Conservation (phyloP, 2,329 filamentous ascomycete genomes). For the Ascochyta koolunga region DNA sequence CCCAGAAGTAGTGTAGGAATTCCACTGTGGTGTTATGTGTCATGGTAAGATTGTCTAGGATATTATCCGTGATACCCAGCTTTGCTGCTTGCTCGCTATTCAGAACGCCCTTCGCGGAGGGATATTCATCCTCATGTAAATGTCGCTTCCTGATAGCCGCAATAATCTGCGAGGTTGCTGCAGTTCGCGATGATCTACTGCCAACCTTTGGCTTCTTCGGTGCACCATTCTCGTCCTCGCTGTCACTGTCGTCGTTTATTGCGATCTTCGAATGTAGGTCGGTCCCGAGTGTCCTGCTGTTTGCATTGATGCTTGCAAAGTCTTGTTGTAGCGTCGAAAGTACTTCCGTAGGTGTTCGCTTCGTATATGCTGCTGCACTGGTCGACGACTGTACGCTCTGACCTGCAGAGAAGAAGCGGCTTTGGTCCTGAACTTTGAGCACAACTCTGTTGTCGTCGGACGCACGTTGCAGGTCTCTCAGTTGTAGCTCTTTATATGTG, state of each 20-base stretch:
- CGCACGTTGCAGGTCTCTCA: constrained; percentile 80
- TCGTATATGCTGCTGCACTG: constrained; percentile 65
- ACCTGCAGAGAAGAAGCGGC: constrained; percentile 72
- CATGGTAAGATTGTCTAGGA: constrained; percentile 68
- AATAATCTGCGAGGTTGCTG: constrained; percentile 70
- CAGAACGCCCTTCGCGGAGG: constrained; percentile 29
- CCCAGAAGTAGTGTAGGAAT: constrained; percentile 98
- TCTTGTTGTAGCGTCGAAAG: constrained; percentile 69
- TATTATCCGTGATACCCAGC: constrained; percentile 46
- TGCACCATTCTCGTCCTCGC: constrained; percentile 65
- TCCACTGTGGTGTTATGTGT: constrained; percentile 94
- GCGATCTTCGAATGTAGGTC: constrained; percentile 70
- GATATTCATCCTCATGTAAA: constrained; percentile 57
- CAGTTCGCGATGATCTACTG: constrained; percentile 68
- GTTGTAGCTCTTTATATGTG: constrained; percentile 73
- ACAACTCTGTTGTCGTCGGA: constrained; percentile 77
- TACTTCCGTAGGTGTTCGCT: constrained; percentile 73
- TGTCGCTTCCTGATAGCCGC: constrained; percentile 68
- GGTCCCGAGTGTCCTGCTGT: constrained; percentile 43
- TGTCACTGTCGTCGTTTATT: constrained; percentile 68
- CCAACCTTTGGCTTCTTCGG: constrained; percentile 66
- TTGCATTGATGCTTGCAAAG: constrained; percentile 56
- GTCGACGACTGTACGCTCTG: constrained; percentile 52
- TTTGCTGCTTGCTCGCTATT: constrained; percentile 40
- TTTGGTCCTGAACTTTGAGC: constrained; percentile 88